phyloP scores from a whole-genome alignment of 2,329 filamentous ascomycete genomes.

The Pezicula rhizophila region DNA sequence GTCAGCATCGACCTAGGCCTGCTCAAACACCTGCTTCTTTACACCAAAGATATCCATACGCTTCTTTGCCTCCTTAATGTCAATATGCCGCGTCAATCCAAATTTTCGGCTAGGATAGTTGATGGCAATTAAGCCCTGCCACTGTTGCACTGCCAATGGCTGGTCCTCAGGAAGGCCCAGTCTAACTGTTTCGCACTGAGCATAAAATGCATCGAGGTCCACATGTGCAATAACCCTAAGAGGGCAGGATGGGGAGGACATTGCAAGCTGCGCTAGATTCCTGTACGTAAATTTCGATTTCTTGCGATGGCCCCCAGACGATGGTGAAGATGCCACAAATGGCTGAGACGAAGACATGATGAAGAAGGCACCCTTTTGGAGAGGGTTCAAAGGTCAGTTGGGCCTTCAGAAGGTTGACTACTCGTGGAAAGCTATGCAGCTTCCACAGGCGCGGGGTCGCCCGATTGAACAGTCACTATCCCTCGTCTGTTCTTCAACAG shows the following conservation, averaged over 20 bases:
- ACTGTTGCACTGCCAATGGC: conserved; percentile 91
- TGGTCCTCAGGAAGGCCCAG: conserved; percentile 67
- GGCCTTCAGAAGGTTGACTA: too few species aligned
- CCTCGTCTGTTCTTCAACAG: too few species aligned
- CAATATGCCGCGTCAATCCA: conserved; percentile 75
- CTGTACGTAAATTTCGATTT: conserved; percentile 78
- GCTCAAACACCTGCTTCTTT: too few species aligned
- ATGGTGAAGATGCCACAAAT: conserved; percentile 39
- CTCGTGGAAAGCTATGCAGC: too few species aligned
- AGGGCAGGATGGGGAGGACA: conserved; percentile 66
- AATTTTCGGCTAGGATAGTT: conserved; percentile 86
- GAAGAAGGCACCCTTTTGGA: background rate
- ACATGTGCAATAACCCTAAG: conserved; percentile 85
- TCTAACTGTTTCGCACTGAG: conserved; percentile 90
- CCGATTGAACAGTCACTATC: too few species aligned
- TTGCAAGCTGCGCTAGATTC: conserved; percentile 69
- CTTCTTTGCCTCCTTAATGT: conserved; percentile 74
- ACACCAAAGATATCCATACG: conserved; percentile 11
- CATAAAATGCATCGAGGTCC: conserved; percentile 96
- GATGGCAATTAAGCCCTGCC: conserved; percentile 89
- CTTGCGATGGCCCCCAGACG: conserved; percentile 25
- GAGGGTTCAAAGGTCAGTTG: background rate
- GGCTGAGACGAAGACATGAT: conserved; percentile 42
- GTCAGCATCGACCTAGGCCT: too few species aligned
- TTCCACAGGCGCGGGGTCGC: too few species aligned